Conservation (phyloP, 2,329 filamentous ascomycete genomes). For the Falciphora oryzae region DNA sequence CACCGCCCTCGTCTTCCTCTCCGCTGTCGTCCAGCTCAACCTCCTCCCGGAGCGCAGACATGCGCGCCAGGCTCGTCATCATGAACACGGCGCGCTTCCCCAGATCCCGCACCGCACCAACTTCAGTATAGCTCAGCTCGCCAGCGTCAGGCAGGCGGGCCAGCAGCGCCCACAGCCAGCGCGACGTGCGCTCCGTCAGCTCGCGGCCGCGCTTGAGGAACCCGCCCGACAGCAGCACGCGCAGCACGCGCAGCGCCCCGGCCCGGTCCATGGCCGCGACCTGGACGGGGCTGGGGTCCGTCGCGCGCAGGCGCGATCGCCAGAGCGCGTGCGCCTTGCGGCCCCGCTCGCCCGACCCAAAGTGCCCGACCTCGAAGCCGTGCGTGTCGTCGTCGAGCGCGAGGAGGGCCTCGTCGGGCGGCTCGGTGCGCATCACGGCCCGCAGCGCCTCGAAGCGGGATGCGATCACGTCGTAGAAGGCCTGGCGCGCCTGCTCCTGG, state of each 20-base stretch:
- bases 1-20: constrained; percentile 39
- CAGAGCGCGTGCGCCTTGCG: constrained; percentile 41
- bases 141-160: constrained; percentile 69
- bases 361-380: constrained; percentile 49
- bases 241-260: constrained; percentile 60
- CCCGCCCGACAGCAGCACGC: constrained; percentile 58
- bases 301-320: constrained; percentile 43
- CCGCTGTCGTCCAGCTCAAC: constrained; percentile 32
- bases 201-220: constrained; percentile 55
- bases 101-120: constrained; percentile 71
- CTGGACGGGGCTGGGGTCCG: constrained; percentile 54
- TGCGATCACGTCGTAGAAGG: constrained; percentile 63
- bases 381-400: constrained; percentile 45
- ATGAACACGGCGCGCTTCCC: constrained; percentile 68
- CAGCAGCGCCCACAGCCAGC: constrained; percentile 82
- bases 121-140: constrained; percentile 67
- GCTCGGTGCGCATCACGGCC: constrained; percentile 47
- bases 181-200: constrained; percentile 61
- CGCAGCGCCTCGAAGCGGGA: constrained; percentile 62
- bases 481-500: constrained; percentile 45
- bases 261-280: constrained; percentile 60
- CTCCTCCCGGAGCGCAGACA: constrained; percentile 40
- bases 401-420: constrained; percentile 46
- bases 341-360: constrained; percentile 33
- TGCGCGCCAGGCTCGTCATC: constrained; percentile 47